These are phyloP conservation scores for Irpex rosettiformis DNA, from an alignment of 1,284 basidiomycete genomes.

Conservation along the genomic window DNA sequence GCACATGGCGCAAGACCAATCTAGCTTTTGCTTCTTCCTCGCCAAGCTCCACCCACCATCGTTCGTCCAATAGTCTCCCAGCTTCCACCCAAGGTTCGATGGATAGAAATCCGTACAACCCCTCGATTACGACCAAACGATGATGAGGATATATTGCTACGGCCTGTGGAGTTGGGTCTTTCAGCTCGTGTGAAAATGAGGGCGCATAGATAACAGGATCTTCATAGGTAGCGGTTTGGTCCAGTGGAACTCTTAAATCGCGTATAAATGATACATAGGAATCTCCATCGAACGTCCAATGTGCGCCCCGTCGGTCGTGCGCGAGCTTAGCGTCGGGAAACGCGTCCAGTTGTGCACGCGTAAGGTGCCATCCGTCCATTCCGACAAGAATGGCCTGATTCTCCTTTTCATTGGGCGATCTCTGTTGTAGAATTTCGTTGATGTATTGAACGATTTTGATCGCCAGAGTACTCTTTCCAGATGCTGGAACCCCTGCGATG, in stretches of 20 bases:
- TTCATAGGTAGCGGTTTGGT: conserved; percentile 14
- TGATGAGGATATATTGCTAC: conserved; percentile 58
- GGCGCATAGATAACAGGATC: conserved; percentile 51
- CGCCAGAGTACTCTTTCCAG: conserved; percentile 79
- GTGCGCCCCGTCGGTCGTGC: conserved; percentile 65
- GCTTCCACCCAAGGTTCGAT: conserved; percentile 72
- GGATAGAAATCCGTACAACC: conserved; percentile 79
- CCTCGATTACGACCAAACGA: conserved; percentile 82
- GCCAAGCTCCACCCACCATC: conserved; percentile 74
- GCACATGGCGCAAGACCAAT: conserved; percentile 71
- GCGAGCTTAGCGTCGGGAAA: conserved; percentile 72
- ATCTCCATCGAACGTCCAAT: conserved; percentile 69
- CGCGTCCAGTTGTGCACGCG: conserved; percentile 61
- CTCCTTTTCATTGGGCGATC: not conserved
- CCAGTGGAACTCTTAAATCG: conserved; percentile 42
- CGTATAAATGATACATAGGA: conserved; percentile 66
- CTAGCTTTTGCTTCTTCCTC: conserved; percentile 57
- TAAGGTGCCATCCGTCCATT: conserved; percentile 85
- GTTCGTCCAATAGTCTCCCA: conserved; percentile 67
- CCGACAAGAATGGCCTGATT: conserved; percentile 51
- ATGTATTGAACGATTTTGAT: conserved; percentile 42
- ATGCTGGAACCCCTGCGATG: conserved; percentile 77
- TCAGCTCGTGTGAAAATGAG: conserved; percentile 71
- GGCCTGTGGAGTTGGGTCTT: conserved; percentile 56
- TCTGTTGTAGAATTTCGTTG: conserved; percentile 1